Conservation (phyloP, 75 land plant genomes). For the Isoetes taiwanensis region DNA sequence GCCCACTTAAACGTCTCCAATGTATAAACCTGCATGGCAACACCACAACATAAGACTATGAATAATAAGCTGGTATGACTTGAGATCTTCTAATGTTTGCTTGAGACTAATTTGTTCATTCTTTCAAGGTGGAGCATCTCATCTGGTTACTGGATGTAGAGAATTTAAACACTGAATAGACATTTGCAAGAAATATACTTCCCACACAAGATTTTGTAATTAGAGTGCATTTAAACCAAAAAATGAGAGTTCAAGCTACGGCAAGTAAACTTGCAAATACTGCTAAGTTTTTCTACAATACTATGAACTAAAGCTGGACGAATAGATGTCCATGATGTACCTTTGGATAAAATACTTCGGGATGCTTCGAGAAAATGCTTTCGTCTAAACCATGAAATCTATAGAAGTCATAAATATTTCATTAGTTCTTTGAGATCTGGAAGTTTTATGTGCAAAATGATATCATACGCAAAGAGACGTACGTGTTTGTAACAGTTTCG, state of each 20-base stretch:
- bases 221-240: not conserved
- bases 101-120: no score
- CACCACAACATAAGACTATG: no score
- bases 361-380: slow-evolving; percentile 65
- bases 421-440: not conserved
- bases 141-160: no score
- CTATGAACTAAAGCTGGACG: not conserved
- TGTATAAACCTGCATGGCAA: slow-evolving; percentile 66
- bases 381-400: slow-evolving; percentile 56
- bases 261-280: not conserved
- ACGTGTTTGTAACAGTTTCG: slow-evolving; percentile 65
- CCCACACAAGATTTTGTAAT: no score
- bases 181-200: no score
- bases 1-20: slow-evolving; percentile 81
- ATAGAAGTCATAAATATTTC: slow-evolving; percentile 12
- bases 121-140: no score
- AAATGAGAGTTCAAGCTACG: not conserved
- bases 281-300: not conserved
- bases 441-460: not conserved
- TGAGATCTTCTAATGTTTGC: no score
- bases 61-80: no score
- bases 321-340: slow-evolving; percentile 20
- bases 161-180: no score
- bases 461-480: no score
- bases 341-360: slow-evolving; percentile 65